Conservation (phyloP, 768 basidiomycete genomes). For the Galerina marginata region DNA sequence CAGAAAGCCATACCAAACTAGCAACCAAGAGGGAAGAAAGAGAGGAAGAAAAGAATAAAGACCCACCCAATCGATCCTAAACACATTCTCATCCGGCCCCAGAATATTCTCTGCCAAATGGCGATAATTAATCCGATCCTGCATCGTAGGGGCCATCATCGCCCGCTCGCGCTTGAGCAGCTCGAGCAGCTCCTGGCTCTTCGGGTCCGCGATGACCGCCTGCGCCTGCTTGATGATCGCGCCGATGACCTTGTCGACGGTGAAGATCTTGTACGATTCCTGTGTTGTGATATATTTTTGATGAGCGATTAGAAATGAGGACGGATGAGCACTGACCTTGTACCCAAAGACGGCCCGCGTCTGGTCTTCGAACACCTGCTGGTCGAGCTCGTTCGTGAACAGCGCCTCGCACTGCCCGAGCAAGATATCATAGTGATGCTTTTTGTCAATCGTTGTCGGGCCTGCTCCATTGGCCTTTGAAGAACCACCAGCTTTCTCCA, state of each 20-base stretch:
- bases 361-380: conserved; percentile 86
- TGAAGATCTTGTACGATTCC: conserved; percentile 90
- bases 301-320: too few relatives aligned
- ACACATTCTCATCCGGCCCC: conserved; percentile 79
- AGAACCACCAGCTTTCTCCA: not conserved
- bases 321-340: conserved; percentile 49
- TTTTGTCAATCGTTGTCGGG: conserved; percentile 46
- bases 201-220: conserved; percentile 66
- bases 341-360: conserved; percentile 88
- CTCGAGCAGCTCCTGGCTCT: conserved; percentile 76
- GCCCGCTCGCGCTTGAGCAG: conserved; percentile 71
- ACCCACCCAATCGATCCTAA: conserved; percentile 81
- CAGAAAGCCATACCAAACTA: not conserved
- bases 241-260: conserved; percentile 90
- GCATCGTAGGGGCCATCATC: conserved; percentile 61
- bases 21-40: too few relatives aligned
- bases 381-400: conserved; percentile 93
- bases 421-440: conserved; percentile 79
- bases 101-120: conserved; percentile 71
- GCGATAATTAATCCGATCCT: conserved; percentile 73
- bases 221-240: conserved; percentile 91
- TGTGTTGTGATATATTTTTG: too few relatives aligned
- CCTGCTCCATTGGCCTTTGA: conserved; percentile 26
- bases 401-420: conserved; percentile 88
- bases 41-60: not conserved